Evolutionary conservation across 495 filamentous ascomycete species (phyloP).

Genomic region (Achaetomiella virescens): DNA sequence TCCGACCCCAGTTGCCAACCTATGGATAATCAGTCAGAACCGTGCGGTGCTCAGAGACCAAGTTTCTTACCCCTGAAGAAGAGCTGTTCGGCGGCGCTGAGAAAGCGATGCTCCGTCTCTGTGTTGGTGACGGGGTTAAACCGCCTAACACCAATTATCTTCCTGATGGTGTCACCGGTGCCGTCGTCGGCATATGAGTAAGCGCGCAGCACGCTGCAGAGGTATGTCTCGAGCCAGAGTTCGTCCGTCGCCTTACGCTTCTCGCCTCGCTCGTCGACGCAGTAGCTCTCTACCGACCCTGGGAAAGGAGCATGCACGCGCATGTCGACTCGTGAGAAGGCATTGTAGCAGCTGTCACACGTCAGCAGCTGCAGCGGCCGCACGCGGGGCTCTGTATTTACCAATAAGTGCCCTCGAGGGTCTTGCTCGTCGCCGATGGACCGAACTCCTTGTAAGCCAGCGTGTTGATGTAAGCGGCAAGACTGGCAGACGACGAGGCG

Average conservation of each 20-base stretch:
- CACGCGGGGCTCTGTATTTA: conserved; percentile 31
- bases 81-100: conserved; percentile 88
- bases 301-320: conserved; percentile 95
- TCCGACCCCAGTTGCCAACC: conserved; percentile 95
- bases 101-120: conserved; percentile 92
- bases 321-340: conserved; percentile 97
- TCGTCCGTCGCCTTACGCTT: conserved; percentile 86
- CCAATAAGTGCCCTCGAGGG: conserved; percentile 92
- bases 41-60: not conserved
- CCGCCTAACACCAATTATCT: conserved; percentile 86
- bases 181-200: conserved; percentile 97
- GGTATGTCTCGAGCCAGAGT: conserved; percentile 94
- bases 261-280: conserved; percentile 91
- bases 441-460: conserved; percentile 83
- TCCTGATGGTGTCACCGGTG: conserved; percentile 81
- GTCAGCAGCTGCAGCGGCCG: not conserved
- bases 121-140: conserved; percentile 98
- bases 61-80: conserved; percentile 75
- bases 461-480: conserved; percentile 97
- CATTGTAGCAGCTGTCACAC: conserved; percentile 85
- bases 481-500: conserved; percentile 91
- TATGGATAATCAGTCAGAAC: conserved; percentile 26
- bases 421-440: conserved; percentile 71
- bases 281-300: conserved; percentile 90
- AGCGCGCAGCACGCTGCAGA: conserved; percentile 86